These are phyloP conservation scores for Brasilioporus rufonigricans DNA, from an alignment of 768 basidiomycete species.

Conservation along the genomic window DNA sequence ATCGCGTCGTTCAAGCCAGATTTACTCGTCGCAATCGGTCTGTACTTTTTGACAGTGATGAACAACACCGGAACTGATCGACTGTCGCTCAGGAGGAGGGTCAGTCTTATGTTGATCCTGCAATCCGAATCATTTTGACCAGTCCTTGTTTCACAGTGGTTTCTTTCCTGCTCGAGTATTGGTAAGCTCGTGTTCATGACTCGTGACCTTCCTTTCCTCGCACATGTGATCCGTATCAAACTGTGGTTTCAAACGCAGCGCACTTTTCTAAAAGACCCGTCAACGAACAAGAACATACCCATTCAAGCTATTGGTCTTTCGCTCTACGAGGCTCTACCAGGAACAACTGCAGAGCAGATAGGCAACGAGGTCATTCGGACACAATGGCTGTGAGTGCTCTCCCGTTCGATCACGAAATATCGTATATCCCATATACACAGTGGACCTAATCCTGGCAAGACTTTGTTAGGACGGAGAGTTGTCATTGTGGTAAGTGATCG, in stretches of 20 bases:
- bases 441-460: slow-evolving; percentile 62
- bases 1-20: slow-evolving; percentile 89
- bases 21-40: slow-evolving; percentile 80
- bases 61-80: background rate
- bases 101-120: slow-evolving; percentile 40
- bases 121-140: slow-evolving; percentile 11
- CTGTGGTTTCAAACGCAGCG: slow-evolving; percentile 43
- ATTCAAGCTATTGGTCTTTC: slow-evolving; percentile 97
- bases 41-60: slow-evolving; percentile 17
- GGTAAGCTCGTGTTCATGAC: slow-evolving; percentile 37
- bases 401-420: background rate
- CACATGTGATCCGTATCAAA: background rate
- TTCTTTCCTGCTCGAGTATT: slow-evolving; percentile 96
- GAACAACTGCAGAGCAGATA: slow-evolving; percentile 67
- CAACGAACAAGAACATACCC: slow-evolving; percentile 74
- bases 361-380: slow-evolving; percentile 88
- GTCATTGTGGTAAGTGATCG: slow-evolving; percentile 70
- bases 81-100: slow-evolving; percentile 66
- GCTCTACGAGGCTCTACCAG: slow-evolving; percentile 87
- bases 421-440: slow-evolving; percentile 32
- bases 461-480: slow-evolving; percentile 75
- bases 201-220: background rate
- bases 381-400: slow-evolving; percentile 82
- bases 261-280: slow-evolving; percentile 76
- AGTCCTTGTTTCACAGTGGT: slow-evolving; percentile 50